Percentiles rank a stretch among this genome's conserved stretches.
Conservation (phyloP, 2,329 filamentous ascomycete species). For the Fusarium armeniacum region DNA sequence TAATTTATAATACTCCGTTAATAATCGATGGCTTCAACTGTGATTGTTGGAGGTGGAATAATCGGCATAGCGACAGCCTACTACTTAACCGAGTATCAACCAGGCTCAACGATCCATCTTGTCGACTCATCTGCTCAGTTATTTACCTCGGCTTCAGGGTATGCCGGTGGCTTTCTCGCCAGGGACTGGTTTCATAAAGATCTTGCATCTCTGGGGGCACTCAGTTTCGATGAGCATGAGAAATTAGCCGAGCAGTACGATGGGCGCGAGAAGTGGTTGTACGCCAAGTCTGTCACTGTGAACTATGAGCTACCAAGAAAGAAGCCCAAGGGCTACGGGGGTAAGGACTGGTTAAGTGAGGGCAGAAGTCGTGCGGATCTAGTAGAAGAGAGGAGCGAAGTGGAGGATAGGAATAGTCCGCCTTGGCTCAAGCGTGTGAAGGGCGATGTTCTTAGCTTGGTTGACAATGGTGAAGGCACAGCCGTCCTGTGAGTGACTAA, state of each 20-base stretch:
- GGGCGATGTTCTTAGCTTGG: conserved; percentile 70
- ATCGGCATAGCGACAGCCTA: conserved; percentile 80
- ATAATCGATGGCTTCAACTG: conserved; percentile 63
- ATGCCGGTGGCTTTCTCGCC: conserved; percentile 80
- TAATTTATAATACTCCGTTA: conserved; percentile 3
- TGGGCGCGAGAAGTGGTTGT: conserved; percentile 68
- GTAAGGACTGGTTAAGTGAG: conserved; percentile 76
- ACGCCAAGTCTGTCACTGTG: conserved; percentile 68
- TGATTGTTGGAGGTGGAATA: conserved; percentile 78
- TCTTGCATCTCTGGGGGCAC: conserved; percentile 69
- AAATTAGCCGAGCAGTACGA: conserved; percentile 71
- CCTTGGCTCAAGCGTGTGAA: conserved; percentile 56
- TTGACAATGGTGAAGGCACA: conserved; percentile 71
- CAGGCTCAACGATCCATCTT: conserved; percentile 60
- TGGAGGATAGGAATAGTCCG: conserved; percentile 53
- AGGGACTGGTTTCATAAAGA: conserved; percentile 77
- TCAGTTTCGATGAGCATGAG: conserved; percentile 79
- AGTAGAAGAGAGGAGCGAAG: conserved; percentile 56
- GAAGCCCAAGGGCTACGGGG: conserved; percentile 57
- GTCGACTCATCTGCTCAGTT: conserved; percentile 66
- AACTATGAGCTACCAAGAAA: conserved; percentile 60
- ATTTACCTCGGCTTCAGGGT: conserved; percentile 81
- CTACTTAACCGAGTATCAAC: conserved; percentile 71
- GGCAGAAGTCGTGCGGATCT: conserved; percentile 71
- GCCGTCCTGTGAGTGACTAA: conserved; percentile 71